Conservation (phyloP, 176 grass and related monocot genomes). For the Raddia distichophylla region DNA sequence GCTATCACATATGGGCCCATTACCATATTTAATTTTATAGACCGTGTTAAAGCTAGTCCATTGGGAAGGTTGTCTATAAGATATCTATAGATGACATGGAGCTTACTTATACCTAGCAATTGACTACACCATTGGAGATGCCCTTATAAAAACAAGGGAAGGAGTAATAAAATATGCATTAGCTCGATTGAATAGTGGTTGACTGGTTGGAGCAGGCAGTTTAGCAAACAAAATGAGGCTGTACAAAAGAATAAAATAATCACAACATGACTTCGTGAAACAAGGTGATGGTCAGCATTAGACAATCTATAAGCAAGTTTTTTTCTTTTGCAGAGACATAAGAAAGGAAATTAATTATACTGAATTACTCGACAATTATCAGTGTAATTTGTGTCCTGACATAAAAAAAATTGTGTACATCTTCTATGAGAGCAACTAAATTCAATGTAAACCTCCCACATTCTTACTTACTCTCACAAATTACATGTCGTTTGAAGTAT, state of each 20-base stretch:
- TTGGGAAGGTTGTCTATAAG: no score
- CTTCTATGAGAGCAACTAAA: not conserved
- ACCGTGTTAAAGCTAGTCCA: no score
- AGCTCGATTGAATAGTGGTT: conserved; percentile 19
- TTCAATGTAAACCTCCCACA: not conserved
- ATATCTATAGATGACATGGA: no score
- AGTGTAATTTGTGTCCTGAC: not conserved
- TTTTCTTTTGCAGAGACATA: not conserved
- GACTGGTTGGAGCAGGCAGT: conserved; percentile 6
- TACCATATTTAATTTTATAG: no score
- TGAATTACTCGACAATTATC: not conserved
- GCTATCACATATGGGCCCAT: no score
- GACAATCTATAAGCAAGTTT: not conserved
- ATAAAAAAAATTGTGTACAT: not conserved
- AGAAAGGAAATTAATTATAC: not conserved
- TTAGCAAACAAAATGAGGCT: not conserved
- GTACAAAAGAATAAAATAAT: not conserved
- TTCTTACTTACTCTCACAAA: no score
- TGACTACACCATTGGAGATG: no score
- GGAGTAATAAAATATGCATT: not conserved
- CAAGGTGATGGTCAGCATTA: not conserved
- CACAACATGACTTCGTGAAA: not conserved
- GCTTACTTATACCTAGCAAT: no score
- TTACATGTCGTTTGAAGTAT: no score
- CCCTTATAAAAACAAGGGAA: no score